A percentile compares a stretch with the other conserved stretches of the same genome.
Evolutionary conservation across 2,329 filamentous ascomycete genomes (phyloP).

Genomic region (Fusarium pseudoanthophilum): DNA sequence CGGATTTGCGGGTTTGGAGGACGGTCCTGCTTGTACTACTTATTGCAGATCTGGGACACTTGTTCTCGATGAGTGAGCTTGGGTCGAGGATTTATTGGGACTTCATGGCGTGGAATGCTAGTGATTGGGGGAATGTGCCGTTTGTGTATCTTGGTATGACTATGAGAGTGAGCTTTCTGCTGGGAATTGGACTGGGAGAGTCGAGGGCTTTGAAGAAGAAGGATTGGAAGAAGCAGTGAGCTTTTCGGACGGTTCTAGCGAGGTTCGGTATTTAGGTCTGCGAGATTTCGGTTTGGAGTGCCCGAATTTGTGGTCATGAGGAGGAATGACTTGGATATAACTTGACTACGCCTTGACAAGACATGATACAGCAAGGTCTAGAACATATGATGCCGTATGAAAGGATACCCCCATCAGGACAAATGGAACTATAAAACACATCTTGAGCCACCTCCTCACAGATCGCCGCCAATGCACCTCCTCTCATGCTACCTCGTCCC

Average conservation of each 20-base stretch:
- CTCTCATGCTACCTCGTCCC: slow-evolving; percentile 14
- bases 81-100: slow-evolving; percentile 73
- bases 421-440: background rate
- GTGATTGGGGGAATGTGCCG: slow-evolving; percentile 74
- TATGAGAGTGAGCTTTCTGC: slow-evolving; percentile 68
- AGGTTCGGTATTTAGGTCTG: slow-evolving; percentile 1
- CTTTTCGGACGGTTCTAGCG: background rate
- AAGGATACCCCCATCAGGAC: slow-evolving; percentile 20
- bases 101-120: slow-evolving; percentile 70
- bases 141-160: slow-evolving; percentile 75
- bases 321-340: slow-evolving; percentile 4
- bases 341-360: slow-evolving; percentile 8
- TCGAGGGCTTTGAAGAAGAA: slow-evolving; percentile 42
- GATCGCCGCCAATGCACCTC: background rate
- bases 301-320: slow-evolving; percentile 19
- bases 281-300: slow-evolving; percentile 32
- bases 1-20: slow-evolving; percentile 76
- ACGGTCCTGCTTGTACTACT: slow-evolving; percentile 74
- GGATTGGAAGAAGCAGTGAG: slow-evolving; percentile 36
- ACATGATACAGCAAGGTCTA: slow-evolving; percentile 10
- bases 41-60: slow-evolving; percentile 80
- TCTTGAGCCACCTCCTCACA: background rate
- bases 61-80: slow-evolving; percentile 71
- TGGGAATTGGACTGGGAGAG: slow-evolving; percentile 62
- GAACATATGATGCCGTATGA: slow-evolving; percentile 3